Evolutionary conservation across 345 rosid species (phyloP).

Genomic region (Salix exigua): DNA sequence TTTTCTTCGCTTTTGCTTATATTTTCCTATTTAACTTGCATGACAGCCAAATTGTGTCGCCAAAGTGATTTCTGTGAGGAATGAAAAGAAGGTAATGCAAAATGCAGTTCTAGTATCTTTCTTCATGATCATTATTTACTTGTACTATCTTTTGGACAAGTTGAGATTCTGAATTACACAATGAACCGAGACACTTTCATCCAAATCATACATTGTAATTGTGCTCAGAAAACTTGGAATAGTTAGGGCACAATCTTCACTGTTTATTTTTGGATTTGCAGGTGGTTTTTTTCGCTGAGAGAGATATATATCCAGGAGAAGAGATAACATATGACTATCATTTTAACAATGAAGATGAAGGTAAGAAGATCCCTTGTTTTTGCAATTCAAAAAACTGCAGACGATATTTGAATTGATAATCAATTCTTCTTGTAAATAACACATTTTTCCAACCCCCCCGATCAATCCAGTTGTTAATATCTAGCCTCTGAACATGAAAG

Average conservation of each 20-base stretch:
- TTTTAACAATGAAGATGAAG: conserved; percentile 56
- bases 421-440: conserved; percentile 14
- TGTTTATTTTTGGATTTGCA: conserved; percentile 16
- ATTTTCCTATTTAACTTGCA: not conserved
- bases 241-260: not conserved
- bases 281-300: conserved; percentile 52
- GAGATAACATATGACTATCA: conserved; percentile 59
- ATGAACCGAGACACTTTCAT: not conserved
- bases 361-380: conserved; percentile 50
- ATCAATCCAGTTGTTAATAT: not conserved
- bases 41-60: conserved; percentile 58
- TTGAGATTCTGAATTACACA: not conserved
- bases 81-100: conserved; percentile 49
- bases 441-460: not conserved
- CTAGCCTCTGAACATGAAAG: too few species aligned
- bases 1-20: conserved; percentile 9
- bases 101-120: not conserved
- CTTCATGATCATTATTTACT: too few species aligned
- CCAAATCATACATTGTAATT: not conserved
- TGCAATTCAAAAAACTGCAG: conserved; percentile 56
- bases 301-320: conserved; percentile 56
- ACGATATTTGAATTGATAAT: conserved; percentile 42
- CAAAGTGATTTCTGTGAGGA: conserved; percentile 48
- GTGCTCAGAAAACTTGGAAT: not conserved
- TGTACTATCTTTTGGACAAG: not conserved